Evolutionary conservation across 495 filamentous ascomycete genomes (phyloP).

Genomic region (Penicillium tannophilum): DNA sequence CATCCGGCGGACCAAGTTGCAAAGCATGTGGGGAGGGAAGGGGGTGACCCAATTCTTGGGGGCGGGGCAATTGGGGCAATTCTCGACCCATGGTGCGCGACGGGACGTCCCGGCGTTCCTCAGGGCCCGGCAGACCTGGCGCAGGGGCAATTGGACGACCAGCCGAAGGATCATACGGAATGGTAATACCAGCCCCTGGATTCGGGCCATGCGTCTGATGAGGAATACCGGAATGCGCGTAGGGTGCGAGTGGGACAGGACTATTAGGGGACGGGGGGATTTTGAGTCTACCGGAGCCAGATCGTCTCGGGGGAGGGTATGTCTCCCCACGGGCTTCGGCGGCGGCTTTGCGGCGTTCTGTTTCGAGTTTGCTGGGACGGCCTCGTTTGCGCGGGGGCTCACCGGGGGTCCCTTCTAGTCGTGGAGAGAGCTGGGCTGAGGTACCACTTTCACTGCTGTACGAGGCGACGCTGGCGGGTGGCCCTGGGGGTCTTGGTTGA

Average conservation of each 20-base stretch:
- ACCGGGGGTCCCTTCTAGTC: constrained; percentile 24
- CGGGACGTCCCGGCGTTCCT: constrained; percentile 27
- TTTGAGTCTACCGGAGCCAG: constrained; percentile 34
- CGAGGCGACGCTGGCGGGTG: constrained; percentile 37
- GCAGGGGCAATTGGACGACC: constrained; percentile 13
- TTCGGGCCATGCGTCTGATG: neutral
- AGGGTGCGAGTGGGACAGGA: constrained; percentile 17
- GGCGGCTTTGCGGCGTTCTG: constrained; percentile 51
- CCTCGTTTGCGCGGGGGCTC: constrained; percentile 61
- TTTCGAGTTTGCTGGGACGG: constrained; percentile 59
- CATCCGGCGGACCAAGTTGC: constrained; percentile 36
- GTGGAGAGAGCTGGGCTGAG: constrained; percentile 42
- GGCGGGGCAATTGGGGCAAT: constrained; percentile 38
- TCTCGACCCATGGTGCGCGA: constrained; percentile 34
- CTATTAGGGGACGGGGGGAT: constrained; percentile 38
- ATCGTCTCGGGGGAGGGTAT: constrained; percentile 46
- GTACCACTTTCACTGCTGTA: constrained; percentile 45
- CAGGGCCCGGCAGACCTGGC: constrained; percentile 7
- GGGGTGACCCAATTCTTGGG: constrained; percentile 33
- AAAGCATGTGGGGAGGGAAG: constrained; percentile 37
- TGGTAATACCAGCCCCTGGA: constrained; percentile 2
- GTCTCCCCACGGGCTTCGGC: constrained; percentile 54
- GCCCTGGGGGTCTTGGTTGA: constrained; percentile 44
- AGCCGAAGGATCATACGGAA: constrained; percentile 17
- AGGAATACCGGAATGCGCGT: neutral